phyloP scores from a whole-genome alignment of 768 basidiomycete genomes.

The Lyophyllum semitale region DNA sequence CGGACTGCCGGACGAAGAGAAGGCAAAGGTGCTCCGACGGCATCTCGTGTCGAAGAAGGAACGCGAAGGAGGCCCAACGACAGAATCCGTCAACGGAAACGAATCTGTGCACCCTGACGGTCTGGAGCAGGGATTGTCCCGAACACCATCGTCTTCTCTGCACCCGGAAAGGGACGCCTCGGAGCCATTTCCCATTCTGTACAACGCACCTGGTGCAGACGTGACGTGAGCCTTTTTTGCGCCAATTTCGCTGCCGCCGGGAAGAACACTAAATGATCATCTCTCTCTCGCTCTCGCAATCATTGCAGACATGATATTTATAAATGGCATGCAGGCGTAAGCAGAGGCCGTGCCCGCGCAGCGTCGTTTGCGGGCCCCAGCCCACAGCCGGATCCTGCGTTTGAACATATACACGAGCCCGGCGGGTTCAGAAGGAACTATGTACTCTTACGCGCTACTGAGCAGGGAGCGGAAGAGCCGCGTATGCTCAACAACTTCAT shows the following conservation, averaged over 20 bases:
- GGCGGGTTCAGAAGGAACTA: conserved; percentile 94
- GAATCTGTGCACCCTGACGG: conserved; percentile 30
- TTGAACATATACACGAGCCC: conserved; percentile 93
- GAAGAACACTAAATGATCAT: neutral
- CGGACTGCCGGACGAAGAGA: conserved; percentile 78
- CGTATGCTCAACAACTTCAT: conserved; percentile 83
- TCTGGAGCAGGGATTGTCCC: conserved; percentile 23
- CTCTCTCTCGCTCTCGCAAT: neutral
- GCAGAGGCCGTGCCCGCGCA: conserved; percentile 64
- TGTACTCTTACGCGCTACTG: conserved; percentile 69
- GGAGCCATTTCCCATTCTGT: conserved; percentile 86
- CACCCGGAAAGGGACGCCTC: conserved; percentile 46
- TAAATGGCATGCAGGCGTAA: conserved; percentile 88
- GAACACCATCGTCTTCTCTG: conserved; percentile 27
- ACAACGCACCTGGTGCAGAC: conserved; percentile 85
- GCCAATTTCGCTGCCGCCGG: conserved; percentile 3
- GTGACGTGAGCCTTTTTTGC: conserved; percentile 73
- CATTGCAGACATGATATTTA: conserved; percentile 82
- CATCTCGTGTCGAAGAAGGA: conserved; percentile 82
- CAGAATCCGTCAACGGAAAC: conserved; percentile 28
- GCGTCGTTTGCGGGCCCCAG: conserved; percentile 67
- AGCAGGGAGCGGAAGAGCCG: conserved; percentile 63
- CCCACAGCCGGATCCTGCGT: conserved; percentile 66
- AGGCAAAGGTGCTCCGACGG: conserved; percentile 74
- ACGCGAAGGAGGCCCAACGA: conserved; percentile 36